Percentiles rank a stretch among this genome's conserved stretches.
phyloP scores from a whole-genome alignment of 768 basidiomycete genomes.

The Phanerochaete carnosa region DNA sequence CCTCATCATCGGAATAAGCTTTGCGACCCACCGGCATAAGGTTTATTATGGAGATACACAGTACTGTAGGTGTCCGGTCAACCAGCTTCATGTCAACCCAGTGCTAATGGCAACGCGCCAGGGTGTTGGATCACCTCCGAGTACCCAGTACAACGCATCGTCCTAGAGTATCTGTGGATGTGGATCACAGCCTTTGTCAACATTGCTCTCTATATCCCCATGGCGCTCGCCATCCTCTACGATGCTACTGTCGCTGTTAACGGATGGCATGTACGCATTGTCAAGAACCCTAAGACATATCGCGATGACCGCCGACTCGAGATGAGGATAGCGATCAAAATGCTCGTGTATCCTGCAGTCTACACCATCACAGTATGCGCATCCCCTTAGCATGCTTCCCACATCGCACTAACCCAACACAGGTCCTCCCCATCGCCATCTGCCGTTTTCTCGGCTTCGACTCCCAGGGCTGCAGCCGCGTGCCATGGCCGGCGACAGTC shows the following conservation, averaged over 20 bases:
- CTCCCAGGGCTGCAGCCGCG: slow-evolving; percentile 6
- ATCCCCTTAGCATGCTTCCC: neutral
- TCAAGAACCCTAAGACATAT: slow-evolving; percentile 4
- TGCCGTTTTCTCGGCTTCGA: slow-evolving; percentile 38
- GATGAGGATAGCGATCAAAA: slow-evolving; percentile 34
- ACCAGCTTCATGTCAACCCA: neutral
- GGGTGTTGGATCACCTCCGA: slow-evolving; percentile 50
- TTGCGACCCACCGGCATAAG: slow-evolving; percentile 30
- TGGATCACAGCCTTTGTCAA: slow-evolving; percentile 44
- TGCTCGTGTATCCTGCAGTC: slow-evolving; percentile 51
- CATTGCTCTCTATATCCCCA: slow-evolving; percentile 41
- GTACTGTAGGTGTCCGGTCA: slow-evolving; percentile 28
- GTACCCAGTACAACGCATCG: slow-evolving; percentile 36
- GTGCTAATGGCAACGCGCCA: slow-evolving; percentile 14
- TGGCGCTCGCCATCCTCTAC: slow-evolving; percentile 36
- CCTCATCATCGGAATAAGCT: slow-evolving; percentile 37
- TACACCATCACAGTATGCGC: slow-evolving; percentile 35
- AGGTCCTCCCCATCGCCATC: slow-evolving; percentile 39
- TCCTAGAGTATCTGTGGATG: slow-evolving; percentile 51
- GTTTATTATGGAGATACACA: slow-evolving; percentile 41
- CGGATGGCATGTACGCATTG: slow-evolving; percentile 23
- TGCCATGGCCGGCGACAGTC: slow-evolving; percentile 35
- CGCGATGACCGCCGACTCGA: slow-evolving; percentile 13
- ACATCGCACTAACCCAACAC: neutral
- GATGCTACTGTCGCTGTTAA: slow-evolving; percentile 27